Base-by-base conservation (phyloP, 495 filamentous ascomycete species). In the Mytilinidion resinicola region DNA sequence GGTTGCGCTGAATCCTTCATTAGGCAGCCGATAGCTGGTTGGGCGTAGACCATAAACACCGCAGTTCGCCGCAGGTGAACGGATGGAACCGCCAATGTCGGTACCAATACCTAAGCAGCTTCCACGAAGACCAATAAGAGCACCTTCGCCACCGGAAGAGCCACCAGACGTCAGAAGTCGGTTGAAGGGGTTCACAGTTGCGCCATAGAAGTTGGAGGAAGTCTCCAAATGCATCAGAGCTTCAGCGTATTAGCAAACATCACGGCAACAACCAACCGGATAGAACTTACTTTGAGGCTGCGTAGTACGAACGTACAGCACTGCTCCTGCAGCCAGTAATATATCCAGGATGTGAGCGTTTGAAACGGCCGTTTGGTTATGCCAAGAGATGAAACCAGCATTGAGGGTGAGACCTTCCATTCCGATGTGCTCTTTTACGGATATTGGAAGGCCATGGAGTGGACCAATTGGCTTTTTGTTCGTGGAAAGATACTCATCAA, bases 41-140 rank as follows among this genome's bases (percentile, higher is more conserved):
- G 87, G 86, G 59, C 80, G 82, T 46, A 88, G 70, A 0, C 84
- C 84, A 69, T 80, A 90, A 1, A 90, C 49, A 4, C 82, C 85
- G 58, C 82, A 78, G 52, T 82, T 76, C 19, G 79, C 80, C 0
- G 87, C 85, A 0, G 87, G 88, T 35, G 76, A 48, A n/a, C 66
- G 46, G 46, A 67, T 64, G 46, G 37, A 54, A 7, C 66, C 70
- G 39, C 63, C 69, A 30, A 70, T 72, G 42, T 72, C 69, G 0
- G 68, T 65, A 11, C 68, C 68, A 11, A 72, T 63, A 3, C 69
- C 69, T 12, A 71, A 37, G 20, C 49, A 53, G 50, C 58, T 61
- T 4, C 60, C 69, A n/a, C 60, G 56, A 20, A 69, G 25, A 4
- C 61, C 69, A 17, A 69, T 11, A 9, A 71, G 49, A 6, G 69